Evolutionary conservation across 2,329 filamentous ascomycete genomes (phyloP).

Genomic region (Pseudonectria buxi): DNA sequence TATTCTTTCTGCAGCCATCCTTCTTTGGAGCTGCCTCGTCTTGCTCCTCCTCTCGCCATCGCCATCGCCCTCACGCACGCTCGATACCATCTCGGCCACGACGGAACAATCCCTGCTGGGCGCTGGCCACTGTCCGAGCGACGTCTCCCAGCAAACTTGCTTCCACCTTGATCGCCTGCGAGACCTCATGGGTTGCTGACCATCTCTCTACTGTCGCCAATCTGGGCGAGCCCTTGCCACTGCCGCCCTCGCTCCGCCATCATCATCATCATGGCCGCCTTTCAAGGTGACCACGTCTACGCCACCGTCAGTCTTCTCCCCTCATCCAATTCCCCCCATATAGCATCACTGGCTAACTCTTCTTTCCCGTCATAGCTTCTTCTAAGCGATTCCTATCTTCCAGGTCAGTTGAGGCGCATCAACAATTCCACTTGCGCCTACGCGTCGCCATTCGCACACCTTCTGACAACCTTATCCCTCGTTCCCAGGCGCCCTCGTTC

Average conservation of each 20-base stretch:
- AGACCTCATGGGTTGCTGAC: constrained; percentile 20
- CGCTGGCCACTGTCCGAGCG: not conserved
- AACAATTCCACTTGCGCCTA: constrained; percentile 2
- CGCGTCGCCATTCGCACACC: constrained; percentile 2
- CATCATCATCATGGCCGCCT: constrained; percentile 28
- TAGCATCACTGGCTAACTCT: constrained; percentile 4
- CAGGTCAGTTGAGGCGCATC: constrained; percentile 51
- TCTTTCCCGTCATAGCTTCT: constrained; percentile 59
- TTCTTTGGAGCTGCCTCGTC: no score
- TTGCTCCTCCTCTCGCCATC: not conserved
- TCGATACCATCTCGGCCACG: no score
- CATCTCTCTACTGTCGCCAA: constrained; percentile 14
- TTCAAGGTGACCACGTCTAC: constrained; percentile 43
- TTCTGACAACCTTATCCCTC: constrained; percentile 7
- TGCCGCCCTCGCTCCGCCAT: constrained; percentile 1
- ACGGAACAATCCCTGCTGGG: not conserved
- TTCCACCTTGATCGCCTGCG: constrained; percentile 2
- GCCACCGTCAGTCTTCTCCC: constrained; percentile 43
- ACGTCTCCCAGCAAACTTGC: constrained; percentile 5
- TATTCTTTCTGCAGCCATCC: no score
- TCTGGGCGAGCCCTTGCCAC: constrained; percentile 15
- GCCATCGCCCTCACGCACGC: no score
- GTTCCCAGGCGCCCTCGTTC: constrained; percentile 71
- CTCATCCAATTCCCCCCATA: not conserved
- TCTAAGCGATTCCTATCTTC: constrained; percentile 85